A percentile compares a stretch with the other conserved stretches of the same genome.
Conservation (phyloP, 2,329 filamentous ascomycete species). For the Colletotrichum sp. region DNA sequence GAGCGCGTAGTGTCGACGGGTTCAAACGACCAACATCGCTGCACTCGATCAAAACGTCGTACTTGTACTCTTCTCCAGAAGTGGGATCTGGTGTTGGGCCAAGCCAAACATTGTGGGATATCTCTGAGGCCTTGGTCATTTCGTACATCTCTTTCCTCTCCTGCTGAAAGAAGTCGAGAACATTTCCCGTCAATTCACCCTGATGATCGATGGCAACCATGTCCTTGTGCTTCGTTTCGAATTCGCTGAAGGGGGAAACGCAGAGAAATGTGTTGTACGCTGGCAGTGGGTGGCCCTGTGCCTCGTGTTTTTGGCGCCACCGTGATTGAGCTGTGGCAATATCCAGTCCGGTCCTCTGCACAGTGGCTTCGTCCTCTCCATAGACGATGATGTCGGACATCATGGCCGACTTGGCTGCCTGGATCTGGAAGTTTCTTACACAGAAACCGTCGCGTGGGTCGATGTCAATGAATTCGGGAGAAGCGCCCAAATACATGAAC, state of each 20-base stretch:
- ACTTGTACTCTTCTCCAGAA: constrained; percentile 64
- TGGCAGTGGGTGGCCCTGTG: constrained; percentile 58
- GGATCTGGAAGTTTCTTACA: constrained; percentile 96
- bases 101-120: constrained; percentile 87
- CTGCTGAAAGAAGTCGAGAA: constrained; percentile 88
- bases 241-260: constrained; percentile 66
- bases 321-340: constrained; percentile 78
- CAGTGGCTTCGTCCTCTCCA: constrained; percentile 70
- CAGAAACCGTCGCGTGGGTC: constrained; percentile 93
- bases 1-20: constrained; percentile 65
- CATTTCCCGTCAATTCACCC: constrained; percentile 75
- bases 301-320: constrained; percentile 72
- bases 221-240: constrained; percentile 73
- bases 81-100: constrained; percentile 82
- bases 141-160: constrained; percentile 91
- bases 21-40: constrained; percentile 84
- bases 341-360: constrained; percentile 68
- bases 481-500: constrained; percentile 61
- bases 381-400: constrained; percentile 95
- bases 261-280: constrained; percentile 86
- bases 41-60: constrained; percentile 87
- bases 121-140: constrained; percentile 91
- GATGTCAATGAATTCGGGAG: constrained; percentile 75
- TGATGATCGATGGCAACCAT: constrained; percentile 77
- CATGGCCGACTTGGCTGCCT: constrained; percentile 84